Conservation (phyloP, 2,329 filamentous ascomycete species). For the Aspergillus transmontanensis region DNA sequence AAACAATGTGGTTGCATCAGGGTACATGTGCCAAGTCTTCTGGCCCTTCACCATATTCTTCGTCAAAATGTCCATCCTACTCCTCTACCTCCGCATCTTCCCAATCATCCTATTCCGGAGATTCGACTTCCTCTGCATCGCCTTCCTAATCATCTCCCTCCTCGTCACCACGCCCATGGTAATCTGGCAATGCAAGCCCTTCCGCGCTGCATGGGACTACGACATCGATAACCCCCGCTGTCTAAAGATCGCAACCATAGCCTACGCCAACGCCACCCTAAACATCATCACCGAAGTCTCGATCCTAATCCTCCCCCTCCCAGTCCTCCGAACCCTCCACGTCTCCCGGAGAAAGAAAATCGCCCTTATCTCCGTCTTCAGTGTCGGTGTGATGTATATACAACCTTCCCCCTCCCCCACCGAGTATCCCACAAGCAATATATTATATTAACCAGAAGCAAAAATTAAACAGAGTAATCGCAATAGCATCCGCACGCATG, state of each 20-base stretch:
- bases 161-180: not conserved
- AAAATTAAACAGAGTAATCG: not conserved
- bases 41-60: conserved; percentile 5
- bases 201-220: not conserved
- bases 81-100: conserved; percentile 6
- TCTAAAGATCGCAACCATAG: not conserved
- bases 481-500: not conserved
- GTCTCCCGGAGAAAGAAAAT: conserved; percentile 1
- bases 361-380: not conserved
- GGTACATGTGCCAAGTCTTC: conserved; percentile 4
- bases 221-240: not conserved
- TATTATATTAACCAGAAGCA: not conserved
- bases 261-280: conserved; percentile 1
- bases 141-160: not conserved
- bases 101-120: not conserved
- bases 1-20: not conserved
- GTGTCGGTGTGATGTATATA: conserved; percentile 6
- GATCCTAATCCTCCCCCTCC: not conserved
- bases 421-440: not conserved
- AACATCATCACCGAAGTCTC: conserved; percentile 1
- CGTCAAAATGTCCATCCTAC: conserved; percentile 4
- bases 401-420: not conserved
- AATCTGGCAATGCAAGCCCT: conserved; percentile 1
- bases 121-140: not conserved
- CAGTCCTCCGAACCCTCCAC: not conserved